Evolutionary conservation across 352 stramenopile species (phyloP).

Genomic region (Plasmopara halstedii): DNA sequence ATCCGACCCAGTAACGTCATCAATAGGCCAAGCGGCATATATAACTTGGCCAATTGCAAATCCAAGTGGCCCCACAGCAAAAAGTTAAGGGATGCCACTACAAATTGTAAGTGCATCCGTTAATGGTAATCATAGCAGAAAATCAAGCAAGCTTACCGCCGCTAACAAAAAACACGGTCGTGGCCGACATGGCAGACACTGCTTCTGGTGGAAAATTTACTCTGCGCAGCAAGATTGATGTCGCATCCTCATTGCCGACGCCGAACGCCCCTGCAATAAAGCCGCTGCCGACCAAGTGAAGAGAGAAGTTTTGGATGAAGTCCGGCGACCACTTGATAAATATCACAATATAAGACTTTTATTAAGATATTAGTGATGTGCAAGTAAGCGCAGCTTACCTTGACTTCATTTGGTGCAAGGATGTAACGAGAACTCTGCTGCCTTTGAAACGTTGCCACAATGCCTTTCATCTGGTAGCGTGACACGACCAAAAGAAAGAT

Average conservation of each 20-base stretch:
- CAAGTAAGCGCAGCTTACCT: conserved; percentile 13
- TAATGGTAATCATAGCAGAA: not conserved
- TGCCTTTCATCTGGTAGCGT: conserved; percentile 45
- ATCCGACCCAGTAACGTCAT: conserved; percentile 30
- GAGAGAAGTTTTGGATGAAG: conserved; percentile 60
- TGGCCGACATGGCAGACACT: conserved; percentile 73
- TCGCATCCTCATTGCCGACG: conserved; percentile 87
- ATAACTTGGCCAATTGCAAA: conserved; percentile 17
- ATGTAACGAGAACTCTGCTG: conserved; percentile 35
- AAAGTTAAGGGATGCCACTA: conserved; percentile 36
- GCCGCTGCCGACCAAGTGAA: conserved; percentile 79
- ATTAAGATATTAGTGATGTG: not conserved
- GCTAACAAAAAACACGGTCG: conserved; percentile 27
- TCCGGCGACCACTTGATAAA: conserved; percentile 31
- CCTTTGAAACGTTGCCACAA: conserved; percentile 26
- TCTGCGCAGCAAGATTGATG: conserved; percentile 83
- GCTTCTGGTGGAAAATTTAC: conserved; percentile 71
- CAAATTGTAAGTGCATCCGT: conserved; percentile 3
- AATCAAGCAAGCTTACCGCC: conserved; percentile 21
- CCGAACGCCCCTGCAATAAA: conserved; percentile 90
- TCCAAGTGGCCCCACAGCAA: conserved; percentile 34
- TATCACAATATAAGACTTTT: not conserved
- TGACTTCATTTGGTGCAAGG: conserved; percentile 34
- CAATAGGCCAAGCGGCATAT: conserved; percentile 25
- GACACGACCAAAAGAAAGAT: conserved; percentile 68